Conservation (phyloP, 768 basidiomycete species). For the Pleurotus pulmonarius region DNA sequence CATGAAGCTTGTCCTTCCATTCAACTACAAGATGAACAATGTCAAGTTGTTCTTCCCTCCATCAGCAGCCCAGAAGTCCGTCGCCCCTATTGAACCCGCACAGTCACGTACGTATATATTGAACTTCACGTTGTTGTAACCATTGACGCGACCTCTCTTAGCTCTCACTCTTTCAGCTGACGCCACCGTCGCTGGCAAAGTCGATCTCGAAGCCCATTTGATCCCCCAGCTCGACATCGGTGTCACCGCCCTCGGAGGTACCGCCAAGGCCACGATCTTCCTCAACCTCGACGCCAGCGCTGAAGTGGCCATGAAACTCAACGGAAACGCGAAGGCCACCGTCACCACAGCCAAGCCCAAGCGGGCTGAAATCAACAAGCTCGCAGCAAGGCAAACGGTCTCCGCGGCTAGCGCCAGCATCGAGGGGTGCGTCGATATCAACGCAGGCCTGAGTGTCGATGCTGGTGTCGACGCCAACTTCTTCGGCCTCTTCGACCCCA, state of each 20-base stretch:
- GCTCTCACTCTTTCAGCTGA: slow-evolving; percentile 28
- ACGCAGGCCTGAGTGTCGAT: slow-evolving; percentile 25
- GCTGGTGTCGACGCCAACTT: slow-evolving; percentile 27
- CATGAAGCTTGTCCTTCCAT: slow-evolving; percentile 22
- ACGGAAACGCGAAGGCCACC: slow-evolving; percentile 10
- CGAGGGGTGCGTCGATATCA: slow-evolving; percentile 28
- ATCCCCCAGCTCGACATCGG: slow-evolving; percentile 20
- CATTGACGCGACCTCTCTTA: neutral
- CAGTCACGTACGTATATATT: slow-evolving; percentile 22
- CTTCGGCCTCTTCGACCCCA: slow-evolving; percentile 25
- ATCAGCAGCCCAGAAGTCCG: slow-evolving; percentile 13
- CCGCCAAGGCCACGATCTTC: slow-evolving; percentile 13
- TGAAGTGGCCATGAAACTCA: slow-evolving; percentile 18
- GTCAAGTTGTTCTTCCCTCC: slow-evolving; percentile 36
- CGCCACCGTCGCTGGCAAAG: slow-evolving; percentile 23
- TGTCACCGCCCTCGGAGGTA: slow-evolving; percentile 11
- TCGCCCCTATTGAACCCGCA: slow-evolving; percentile 20
- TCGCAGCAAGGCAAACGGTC: neutral
- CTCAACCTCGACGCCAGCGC: slow-evolving; percentile 25
- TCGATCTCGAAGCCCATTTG: slow-evolving; percentile 28
- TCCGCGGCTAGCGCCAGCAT: slow-evolving; percentile 8
- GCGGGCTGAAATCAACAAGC: neutral
- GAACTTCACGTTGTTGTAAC: neutral
- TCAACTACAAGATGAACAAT: slow-evolving; percentile 23
- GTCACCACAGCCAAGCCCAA: slow-evolving; percentile 6